Conservation (phyloP, 169 alveolate species). For the Cardiosporidium cionae region DNA sequence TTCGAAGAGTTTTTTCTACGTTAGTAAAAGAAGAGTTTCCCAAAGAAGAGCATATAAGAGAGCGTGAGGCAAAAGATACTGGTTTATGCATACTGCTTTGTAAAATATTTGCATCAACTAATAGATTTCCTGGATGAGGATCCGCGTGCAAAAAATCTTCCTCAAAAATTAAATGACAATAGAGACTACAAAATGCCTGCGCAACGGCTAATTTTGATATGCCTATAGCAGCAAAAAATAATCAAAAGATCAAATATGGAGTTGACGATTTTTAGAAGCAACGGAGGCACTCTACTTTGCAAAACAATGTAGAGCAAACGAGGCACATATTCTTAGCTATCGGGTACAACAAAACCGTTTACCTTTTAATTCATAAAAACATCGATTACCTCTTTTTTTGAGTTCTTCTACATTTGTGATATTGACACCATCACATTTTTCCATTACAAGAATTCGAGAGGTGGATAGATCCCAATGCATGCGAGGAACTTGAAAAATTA, state of each 20-base stretch:
- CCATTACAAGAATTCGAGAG: slow-evolving; percentile 34
- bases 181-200: slow-evolving; percentile 16
- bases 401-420: slow-evolving; percentile 17
- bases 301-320: neutral
- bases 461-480: slow-evolving; percentile 10
- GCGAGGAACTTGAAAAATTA: slow-evolving; percentile 23
- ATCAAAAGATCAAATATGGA: neutral
- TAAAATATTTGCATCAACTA: slow-evolving; percentile 31
- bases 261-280: neutral
- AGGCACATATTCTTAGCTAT: neutral
- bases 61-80: neutral
- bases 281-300: neutral
- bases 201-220: slow-evolving; percentile 35
- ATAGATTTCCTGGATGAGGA: slow-evolving; percentile 82
- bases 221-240: slow-evolving; percentile 2
- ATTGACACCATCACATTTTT: slow-evolving; percentile 22
- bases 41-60: slow-evolving; percentile 4
- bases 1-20: neutral
- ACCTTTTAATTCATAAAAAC: neutral
- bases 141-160: slow-evolving; percentile 80
- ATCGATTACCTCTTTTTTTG: slow-evolving; percentile 3
- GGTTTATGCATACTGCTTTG: neutral
- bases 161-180: slow-evolving; percentile 33
- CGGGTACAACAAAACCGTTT: too few species aligned
- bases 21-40: neutral